Base-by-base conservation (phyloP, 331 rosid species). In the Cucumis variabilis region DNA sequence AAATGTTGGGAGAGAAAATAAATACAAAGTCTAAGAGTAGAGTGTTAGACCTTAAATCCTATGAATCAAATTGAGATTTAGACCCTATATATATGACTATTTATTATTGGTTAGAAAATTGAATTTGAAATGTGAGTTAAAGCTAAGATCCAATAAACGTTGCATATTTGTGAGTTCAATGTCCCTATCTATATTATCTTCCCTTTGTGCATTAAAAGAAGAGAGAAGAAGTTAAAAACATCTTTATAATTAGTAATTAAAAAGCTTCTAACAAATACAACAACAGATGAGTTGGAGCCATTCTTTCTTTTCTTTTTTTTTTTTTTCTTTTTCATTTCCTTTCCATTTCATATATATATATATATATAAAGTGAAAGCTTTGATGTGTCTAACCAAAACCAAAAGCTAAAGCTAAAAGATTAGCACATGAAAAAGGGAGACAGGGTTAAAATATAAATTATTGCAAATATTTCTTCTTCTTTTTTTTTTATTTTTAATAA, bases 141-240 rank as follows among this genome's bases (percentile, higher is more conserved):
- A 3, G 44, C 44, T 4, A 12, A 66, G 71, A 66, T 66, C 71
- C 71, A 1, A 2, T n/a, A 11, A 25, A 25, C 37, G 9, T 68
- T 68, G 30, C 73, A 68, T 25, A 68, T 58, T 58, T 37, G 44
- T 37, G 44, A 37, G 44, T 37, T 37, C 44, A 37, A 37, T 4
- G 44, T 37, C 44, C 44, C 44, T 37, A 37, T 37, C 4, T 37
- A 37, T 37, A 37, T 37, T 37, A 4, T 25, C 71, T 1, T 68
- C 41, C 73, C 11, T 68, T 33, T 72, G 15, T 30, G 19, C 80
- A 74, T 74, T 74, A 74, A 74, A 74, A 74, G 80, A 74, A 74
- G 80, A 41, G 55, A 74, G 23, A 41, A 21, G 27, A 17, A 48
- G 5, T 20, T 6, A 41, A 73, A 74, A 41, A 7, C 27, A 74